Conservation (phyloP, 371 early-diverging fungal genomes). For the Entomophthora muscae region DNA sequence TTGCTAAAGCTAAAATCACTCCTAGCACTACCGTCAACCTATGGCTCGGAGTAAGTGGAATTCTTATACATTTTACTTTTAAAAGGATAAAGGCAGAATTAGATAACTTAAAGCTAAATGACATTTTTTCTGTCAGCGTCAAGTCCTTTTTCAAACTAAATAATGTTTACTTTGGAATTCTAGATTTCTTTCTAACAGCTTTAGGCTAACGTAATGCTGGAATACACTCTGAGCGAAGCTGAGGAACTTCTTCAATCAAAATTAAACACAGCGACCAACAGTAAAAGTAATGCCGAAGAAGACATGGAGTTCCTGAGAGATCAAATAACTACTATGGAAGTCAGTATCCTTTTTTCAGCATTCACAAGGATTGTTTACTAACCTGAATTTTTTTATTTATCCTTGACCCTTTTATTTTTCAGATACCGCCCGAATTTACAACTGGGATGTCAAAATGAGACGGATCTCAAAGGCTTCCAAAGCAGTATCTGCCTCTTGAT, state of each 20-base stretch:
- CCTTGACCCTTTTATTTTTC: conserved; percentile 10
- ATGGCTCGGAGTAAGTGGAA: conserved; percentile 77
- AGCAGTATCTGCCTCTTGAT: not conserved
- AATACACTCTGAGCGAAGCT: conserved; percentile 85
- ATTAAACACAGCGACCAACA: conserved; percentile 46
- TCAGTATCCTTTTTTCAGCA: conserved; percentile 41
- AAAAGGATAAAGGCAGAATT: too few relatives aligned
- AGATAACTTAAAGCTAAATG: too few relatives aligned
- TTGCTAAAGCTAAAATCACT: conserved; percentile 63
- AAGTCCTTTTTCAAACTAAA: too few relatives aligned
- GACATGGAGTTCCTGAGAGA: conserved; percentile 87
- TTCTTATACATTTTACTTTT: not conserved
- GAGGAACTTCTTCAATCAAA: conserved; percentile 58
- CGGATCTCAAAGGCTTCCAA: not conserved
- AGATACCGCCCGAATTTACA: conserved; percentile 90
- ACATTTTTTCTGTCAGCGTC: too few relatives aligned
- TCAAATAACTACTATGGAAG: conserved; percentile 97
- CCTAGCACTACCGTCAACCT: conserved; percentile 66
- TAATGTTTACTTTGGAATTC: not conserved
- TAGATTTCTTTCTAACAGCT: not conserved
- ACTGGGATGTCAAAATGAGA: conserved; percentile 84
- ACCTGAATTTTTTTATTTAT: not conserved
- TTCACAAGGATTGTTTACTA: conserved; percentile 4
- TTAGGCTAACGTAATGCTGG: conserved; percentile 92
- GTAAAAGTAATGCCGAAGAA: conserved; percentile 53